These are phyloP conservation scores for Uncinocarpus reesii DNA, from an alignment of 2,329 filamentous ascomycete species.

Conservation along the genomic window DNA sequence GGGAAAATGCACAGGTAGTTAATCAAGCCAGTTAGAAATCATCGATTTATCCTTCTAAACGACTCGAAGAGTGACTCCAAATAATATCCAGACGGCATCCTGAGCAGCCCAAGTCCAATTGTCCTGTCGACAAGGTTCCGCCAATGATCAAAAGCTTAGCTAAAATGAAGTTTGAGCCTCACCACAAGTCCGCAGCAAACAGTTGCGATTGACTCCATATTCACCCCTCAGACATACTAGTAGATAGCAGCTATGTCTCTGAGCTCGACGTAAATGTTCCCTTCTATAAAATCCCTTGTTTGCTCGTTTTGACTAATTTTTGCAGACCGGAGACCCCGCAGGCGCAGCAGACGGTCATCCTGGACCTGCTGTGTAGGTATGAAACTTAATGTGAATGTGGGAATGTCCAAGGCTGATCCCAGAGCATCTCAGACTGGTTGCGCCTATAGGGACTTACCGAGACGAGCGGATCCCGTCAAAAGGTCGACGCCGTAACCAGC, in stretches of 20 bases:
- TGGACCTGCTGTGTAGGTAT: constrained; percentile 13
- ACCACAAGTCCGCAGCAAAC: background rate
- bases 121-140: too few relatives aligned
- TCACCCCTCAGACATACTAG: too few relatives aligned
- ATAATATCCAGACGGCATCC: too few relatives aligned
- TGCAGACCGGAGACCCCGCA: constrained; percentile 6
- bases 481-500: constrained; percentile 10
- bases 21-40: too few relatives aligned
- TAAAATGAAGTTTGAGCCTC: too few relatives aligned
- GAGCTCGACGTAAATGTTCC: background rate
- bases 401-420: background rate
- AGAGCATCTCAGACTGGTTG: constrained; percentile 6
- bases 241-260: background rate
- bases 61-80: too few relatives aligned
- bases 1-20: too few relatives aligned
- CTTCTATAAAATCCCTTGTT: background rate
- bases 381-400: background rate
- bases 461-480: constrained; percentile 6
- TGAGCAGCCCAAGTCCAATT: too few relatives aligned
- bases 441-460: constrained; percentile 10
- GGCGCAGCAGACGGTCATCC: constrained; percentile 7
- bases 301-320: background rate
- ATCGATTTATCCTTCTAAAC: too few relatives aligned
- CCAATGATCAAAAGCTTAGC: too few relatives aligned
- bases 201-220: too few relatives aligned